Evolutionary conservation across 2,329 filamentous ascomycete genomes (phyloP), one percentile per base, ranked within the genome.

Genomic region (Pseudogymnoascus sp.): DNA sequence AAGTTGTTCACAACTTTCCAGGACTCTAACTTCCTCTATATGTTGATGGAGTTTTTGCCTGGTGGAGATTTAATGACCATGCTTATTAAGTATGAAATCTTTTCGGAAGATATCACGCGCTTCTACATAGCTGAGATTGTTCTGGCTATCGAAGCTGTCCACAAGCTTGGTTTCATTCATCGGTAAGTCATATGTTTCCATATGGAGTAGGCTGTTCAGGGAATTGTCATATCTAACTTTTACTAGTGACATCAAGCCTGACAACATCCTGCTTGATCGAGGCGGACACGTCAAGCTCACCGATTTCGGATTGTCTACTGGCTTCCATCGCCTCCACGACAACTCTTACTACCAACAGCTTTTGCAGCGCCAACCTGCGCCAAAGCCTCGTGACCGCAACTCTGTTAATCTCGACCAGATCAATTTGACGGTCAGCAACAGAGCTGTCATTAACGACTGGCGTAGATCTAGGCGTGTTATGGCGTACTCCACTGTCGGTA

Each of bases 1-100:
- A 99, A 97, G 82, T 86, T 99, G 66, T 96, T 91, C 79, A 97
- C 94, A 11, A 97, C 94, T 0, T 99, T 99, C 81, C 94, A 99
- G 77, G 94, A 99, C 74, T 83, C 84, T 53, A 93, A 94, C 68
- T 99, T 97, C 79, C 81, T 99, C 37, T 99, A 99, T 80, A 94
- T 99, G 88, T 82, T 99, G 66, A 99, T 99, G 94, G 94, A 99
- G 77, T 99, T 97, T 77, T 83, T 99, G 75, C 94, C 94, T 6
- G 94, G 94, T 76, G 94, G 94, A 76, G 94, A 99, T 79, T 77
- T 99, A 75, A 99, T 99, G 94, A 99, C 94, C 3, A 99, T 99
- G 94, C 82, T 99, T 69, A 99, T 99, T 80, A 99, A 97, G 82
- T 99, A 99, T 73, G 94, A 99, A 75, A 97, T 99, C 75, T 99